Evolutionary conservation across 345 rosid genomes (phyloP).

Genomic region (Salix purpurea): DNA sequence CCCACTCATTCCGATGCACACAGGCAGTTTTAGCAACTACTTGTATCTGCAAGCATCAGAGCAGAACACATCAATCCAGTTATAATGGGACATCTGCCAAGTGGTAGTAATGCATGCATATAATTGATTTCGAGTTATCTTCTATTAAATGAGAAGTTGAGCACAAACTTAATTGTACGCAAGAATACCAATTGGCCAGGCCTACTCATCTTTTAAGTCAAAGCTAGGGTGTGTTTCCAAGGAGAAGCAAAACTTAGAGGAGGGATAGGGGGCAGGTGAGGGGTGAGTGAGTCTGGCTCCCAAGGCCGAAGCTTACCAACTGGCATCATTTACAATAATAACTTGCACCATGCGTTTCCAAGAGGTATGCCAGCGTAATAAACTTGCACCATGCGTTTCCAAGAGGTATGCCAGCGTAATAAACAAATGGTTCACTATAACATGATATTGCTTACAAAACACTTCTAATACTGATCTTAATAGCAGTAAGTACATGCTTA

Average conservation of each 20-base stretch:
- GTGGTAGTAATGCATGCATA: not conserved
- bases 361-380: not conserved
- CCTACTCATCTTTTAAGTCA: too few species aligned
- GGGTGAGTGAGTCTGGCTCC: not conserved
- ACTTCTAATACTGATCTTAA: not conserved
- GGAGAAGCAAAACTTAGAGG: not conserved
- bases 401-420: not conserved
- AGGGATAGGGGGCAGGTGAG: not conserved
- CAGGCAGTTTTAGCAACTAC: constrained; percentile 59
- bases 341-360: not conserved
- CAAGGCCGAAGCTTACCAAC: not conserved
- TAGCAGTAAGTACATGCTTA: not conserved
- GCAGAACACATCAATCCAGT: not conserved
- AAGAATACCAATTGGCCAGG: not conserved
- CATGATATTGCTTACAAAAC: not conserved
- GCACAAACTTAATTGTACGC: not conserved
- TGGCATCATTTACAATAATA: too few species aligned
- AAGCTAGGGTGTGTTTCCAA: not conserved
- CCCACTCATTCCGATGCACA: constrained; percentile 54
- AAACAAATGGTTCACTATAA: not conserved
- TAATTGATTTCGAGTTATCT: not conserved
- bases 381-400: not conserved
- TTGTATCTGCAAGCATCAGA: constrained; percentile 42
- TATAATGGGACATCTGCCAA: not conserved
- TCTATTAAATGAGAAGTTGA: not conserved